Evolutionary conservation across 495 filamentous ascomycete species (phyloP), one percentile per base, ranked within the genome.

Genomic region (Lindgomyces ingoldianus): DNA sequence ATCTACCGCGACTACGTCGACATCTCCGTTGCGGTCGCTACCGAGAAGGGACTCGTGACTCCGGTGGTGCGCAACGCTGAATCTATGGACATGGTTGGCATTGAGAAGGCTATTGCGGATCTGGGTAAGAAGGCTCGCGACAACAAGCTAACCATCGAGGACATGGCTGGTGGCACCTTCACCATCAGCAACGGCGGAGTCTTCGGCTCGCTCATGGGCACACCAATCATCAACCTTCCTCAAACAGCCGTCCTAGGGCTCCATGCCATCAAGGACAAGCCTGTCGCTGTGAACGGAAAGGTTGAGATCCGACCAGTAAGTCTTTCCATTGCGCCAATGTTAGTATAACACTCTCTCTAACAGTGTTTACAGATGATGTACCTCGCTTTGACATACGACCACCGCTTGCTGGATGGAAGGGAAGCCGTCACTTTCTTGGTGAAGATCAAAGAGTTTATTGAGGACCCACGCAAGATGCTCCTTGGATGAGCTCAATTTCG

Each of bases 321-420:
- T 74, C 19, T 9, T 50, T 30, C 18, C 21, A n/a, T 18, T 26
- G 16, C 14, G 12, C 27, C 24, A 30, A 8, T 18, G 49, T 52
- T n/a, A n/a, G n/a, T n/a, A n/a, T n/a, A n/a, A n/a, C n/a, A n/a
- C n/a, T n/a, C n/a, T n/a, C n/a, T n/a, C n/a, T n/a, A n/a, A n/a
- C n/a, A n/a, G n/a, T n/a, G n/a, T n/a, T n/a, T n/a, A n/a, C 68
- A 89, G 84, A 98, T 98, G 91, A 98, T 98, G 94, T 97, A 96
- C 68, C 85, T 98, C 42, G 95, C 94, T 42, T 84, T 98, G 52
- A 98, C 94, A 16, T 98, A 98, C 74, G 94, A 98, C 72, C 94
- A 98, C 77, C 89, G 94, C 66, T 84, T 98, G 39, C 81, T 98
- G 25, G 95, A 98, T 75, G 95, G 94, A 25, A 86, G 94, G 70